Base-by-base conservation (phyloP, 805 yeast genomes). In the Teunomyces stri region DNA sequence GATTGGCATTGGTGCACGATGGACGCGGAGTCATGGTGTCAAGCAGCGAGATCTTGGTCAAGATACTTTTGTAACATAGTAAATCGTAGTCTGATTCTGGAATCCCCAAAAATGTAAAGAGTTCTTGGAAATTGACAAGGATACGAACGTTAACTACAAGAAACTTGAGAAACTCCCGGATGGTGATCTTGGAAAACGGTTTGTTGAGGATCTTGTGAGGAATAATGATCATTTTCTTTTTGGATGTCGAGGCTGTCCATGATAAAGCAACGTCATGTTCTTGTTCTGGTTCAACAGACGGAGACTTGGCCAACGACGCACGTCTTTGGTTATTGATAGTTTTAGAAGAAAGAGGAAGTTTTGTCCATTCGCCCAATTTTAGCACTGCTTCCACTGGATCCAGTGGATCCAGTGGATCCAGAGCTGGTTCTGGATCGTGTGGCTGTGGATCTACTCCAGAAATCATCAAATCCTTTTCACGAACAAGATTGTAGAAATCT, bases 141-240 rank as follows among this genome's bases (percentile, higher is more conserved):
- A 72, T 61, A 49, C 72, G 70, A 4, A 68, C 76, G 5, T 72
- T 57, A 0, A 70, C 51, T 51, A 65, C 60, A 5, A 72, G 56
- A 45, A 72, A 70, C 47, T 57, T 59, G 41, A 70, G 55, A 47
- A 66, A 70, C 49, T 72, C 77, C 45, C 62, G 62, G 13, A 68
- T 58, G 21, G 68, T 56, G 27, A 72, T 57, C 45, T 66, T 66
- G 29, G 65, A 58, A 50, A 72, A 68, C 10, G 76, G 76, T 44
- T 70, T 69, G 48, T 61, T 65, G 38, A 72, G 59, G n/a, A 72
- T 69, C 49, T 65, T 65, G 49, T 72, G 76, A 1, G 78, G 76
- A 5, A 72, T 64, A 6, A 72, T 62, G 7, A 70, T 64, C 21
- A 68, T 52, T 47, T 59, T 63, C 46, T 64, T 62, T 13, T 15